These are phyloP conservation scores for Colletotrichum eleusines DNA, from an alignment of 2,329 filamentous ascomycete species.

Conservation along the genomic window DNA sequence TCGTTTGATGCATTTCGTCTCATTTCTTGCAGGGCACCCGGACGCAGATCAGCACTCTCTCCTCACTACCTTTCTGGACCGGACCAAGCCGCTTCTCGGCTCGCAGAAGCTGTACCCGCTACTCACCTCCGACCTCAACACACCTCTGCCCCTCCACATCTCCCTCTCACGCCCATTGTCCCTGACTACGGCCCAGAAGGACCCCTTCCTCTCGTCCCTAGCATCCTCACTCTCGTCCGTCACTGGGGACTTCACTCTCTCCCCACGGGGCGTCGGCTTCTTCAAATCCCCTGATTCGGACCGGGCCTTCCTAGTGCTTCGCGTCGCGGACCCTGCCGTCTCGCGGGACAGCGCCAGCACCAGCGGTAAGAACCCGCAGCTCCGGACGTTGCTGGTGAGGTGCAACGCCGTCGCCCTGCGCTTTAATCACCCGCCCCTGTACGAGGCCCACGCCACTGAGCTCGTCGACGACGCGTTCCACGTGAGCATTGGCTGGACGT, in stretches of 20 bases:
- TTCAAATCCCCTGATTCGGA: constrained; percentile 67
- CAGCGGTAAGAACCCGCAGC: constrained; percentile 60
- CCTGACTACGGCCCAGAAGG: constrained; percentile 78
- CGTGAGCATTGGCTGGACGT: constrained; percentile 88
- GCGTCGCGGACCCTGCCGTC: constrained; percentile 56
- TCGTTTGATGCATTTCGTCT: constrained; percentile 13
- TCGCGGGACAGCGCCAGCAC: constrained; percentile 25
- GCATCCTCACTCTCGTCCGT: constrained; percentile 56
- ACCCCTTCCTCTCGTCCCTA: constrained; percentile 72
- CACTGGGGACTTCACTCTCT: constrained; percentile 53
- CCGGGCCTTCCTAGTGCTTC: constrained; percentile 88
- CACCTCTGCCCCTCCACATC: constrained; percentile 86
- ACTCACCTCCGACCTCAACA: constrained; percentile 81
- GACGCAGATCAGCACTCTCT: constrained; percentile 58
- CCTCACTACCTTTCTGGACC: constrained; percentile 58
- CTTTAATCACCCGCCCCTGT: constrained; percentile 79
- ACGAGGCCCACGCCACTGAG: constrained; percentile 55
- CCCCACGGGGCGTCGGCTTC: constrained; percentile 58
- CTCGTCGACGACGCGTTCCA: constrained; percentile 74
- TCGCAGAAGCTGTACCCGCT: constrained; percentile 71
- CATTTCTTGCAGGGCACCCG: constrained; percentile 64
- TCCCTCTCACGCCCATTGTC: constrained; percentile 87
- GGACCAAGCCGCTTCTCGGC: constrained; percentile 50
- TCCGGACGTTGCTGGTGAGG: constrained; percentile 72
- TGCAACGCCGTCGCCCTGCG: constrained; percentile 73